These are phyloP conservation scores for Mycena pura DNA, from an alignment of 768 basidiomycete species.

Conservation along the genomic window DNA sequence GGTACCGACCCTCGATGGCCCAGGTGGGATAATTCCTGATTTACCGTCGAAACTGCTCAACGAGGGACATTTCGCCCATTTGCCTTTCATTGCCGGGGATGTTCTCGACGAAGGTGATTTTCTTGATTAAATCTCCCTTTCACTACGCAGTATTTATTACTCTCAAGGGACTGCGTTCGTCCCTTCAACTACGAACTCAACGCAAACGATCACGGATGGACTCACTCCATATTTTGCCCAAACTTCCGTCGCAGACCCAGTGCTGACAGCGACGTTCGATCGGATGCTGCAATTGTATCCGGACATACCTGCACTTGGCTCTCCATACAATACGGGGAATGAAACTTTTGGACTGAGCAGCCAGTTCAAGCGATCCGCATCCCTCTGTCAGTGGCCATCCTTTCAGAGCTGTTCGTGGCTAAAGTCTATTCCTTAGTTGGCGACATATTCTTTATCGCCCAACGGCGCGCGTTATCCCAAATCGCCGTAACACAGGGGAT, in stretches of 20 bases:
- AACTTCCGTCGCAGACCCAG: no score
- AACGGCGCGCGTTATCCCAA: background rate
- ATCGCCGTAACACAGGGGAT: background rate
- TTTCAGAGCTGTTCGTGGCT: background rate
- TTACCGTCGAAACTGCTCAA: background rate
- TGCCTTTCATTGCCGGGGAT: constrained; percentile 19
- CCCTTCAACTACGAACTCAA: background rate
- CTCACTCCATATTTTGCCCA: background rate
- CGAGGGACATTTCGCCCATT: background rate
- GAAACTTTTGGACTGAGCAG: background rate
- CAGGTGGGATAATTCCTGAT: constrained; percentile 15
- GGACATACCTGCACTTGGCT: background rate
- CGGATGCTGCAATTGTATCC: constrained; percentile 5
- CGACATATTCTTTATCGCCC: background rate
- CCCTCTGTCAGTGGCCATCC: background rate
- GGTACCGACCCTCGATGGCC: constrained; percentile 12
- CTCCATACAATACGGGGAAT: background rate
- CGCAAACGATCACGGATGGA: background rate
- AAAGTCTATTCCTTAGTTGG: background rate
- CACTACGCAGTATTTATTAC: background rate
- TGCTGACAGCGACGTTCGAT: background rate
- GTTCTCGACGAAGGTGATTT: background rate
- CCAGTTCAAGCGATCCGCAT: background rate
- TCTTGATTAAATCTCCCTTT: background rate
- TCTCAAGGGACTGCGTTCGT: background rate